Conservation (phyloP, 768 basidiomycete genomes). For the Hypholoma fasciculare region DNA sequence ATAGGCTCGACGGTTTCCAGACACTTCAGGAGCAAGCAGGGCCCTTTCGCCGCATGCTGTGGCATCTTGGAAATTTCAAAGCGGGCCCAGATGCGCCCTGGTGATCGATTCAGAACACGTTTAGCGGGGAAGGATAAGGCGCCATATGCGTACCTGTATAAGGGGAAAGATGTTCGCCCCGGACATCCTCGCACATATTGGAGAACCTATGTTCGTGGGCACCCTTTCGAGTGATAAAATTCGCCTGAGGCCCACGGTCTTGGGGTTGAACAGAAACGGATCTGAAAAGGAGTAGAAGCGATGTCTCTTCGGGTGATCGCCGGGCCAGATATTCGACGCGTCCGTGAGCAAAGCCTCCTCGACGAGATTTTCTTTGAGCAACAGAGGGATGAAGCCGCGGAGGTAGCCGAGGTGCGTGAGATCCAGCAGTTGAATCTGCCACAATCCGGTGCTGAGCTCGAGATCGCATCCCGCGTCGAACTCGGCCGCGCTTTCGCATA, state of each 20-base stretch:
- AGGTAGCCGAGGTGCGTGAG: neutral
- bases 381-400: neutral
- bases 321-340: neutral
- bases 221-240: neutral
- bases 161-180: too few species aligned
- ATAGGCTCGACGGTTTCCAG: neutral
- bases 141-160: neutral
- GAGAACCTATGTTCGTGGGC: neutral
- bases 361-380: neutral
- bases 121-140: neutral
- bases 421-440: neutral
- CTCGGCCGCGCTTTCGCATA: neutral
- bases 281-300: neutral
- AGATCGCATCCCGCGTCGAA: neutral
- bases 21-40: neutral
- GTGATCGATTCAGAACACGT: neutral
- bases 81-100: neutral
- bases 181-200: too few species aligned
- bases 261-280: neutral
- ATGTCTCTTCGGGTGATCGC: too few species aligned
- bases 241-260: neutral
- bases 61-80: neutral
- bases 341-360: neutral
- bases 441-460: neutral
- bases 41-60: neutral